Percentiles rank a stretch among this genome's conserved stretches.
Evolutionary conservation across 805 yeast genomes (phyloP).

Genomic region (Candida schatavii): DNA sequence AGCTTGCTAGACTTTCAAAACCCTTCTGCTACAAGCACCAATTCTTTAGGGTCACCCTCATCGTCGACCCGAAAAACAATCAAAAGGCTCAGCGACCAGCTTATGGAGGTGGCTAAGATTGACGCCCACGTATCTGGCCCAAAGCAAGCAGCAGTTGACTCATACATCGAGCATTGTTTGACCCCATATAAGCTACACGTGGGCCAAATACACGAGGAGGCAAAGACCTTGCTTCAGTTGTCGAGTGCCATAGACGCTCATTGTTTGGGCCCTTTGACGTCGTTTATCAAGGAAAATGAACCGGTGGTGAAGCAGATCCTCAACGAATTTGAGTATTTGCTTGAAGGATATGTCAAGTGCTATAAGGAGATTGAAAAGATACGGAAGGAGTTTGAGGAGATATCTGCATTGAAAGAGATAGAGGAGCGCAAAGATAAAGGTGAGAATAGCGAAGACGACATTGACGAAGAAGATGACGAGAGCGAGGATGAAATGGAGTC

Average conservation of each 20-base stretch:
- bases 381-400: conserved; percentile 28
- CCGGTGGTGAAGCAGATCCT: conserved; percentile 26
- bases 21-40: conserved; percentile 3
- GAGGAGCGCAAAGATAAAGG: conserved; percentile 11
- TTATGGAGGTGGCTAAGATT: conserved; percentile 3
- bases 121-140: not conserved
- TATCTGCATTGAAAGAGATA: conserved; percentile 31
- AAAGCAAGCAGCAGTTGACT: not conserved
- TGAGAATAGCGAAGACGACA: not conserved
- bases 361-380: conserved; percentile 26
- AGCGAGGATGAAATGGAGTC: conserved; percentile 3
- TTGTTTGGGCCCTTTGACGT: conserved; percentile 31
- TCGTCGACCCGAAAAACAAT: conserved; percentile 1
- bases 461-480: conserved; percentile 3
- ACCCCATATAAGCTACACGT: conserved; percentile 15
- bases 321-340: conserved; percentile 20
- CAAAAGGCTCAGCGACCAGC: conserved; percentile 2
- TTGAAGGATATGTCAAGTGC: conserved; percentile 22
- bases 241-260: conserved; percentile 34
- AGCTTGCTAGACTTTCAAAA: conserved; percentile 8
- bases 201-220: conserved; percentile 20
- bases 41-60: conserved; percentile 16
- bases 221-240: conserved; percentile 19
- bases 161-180: not conserved
- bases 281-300: conserved; percentile 34